Base-by-base conservation (phyloP, 192 early-diverging fungal species). In the Coemansia sp. region DNA sequence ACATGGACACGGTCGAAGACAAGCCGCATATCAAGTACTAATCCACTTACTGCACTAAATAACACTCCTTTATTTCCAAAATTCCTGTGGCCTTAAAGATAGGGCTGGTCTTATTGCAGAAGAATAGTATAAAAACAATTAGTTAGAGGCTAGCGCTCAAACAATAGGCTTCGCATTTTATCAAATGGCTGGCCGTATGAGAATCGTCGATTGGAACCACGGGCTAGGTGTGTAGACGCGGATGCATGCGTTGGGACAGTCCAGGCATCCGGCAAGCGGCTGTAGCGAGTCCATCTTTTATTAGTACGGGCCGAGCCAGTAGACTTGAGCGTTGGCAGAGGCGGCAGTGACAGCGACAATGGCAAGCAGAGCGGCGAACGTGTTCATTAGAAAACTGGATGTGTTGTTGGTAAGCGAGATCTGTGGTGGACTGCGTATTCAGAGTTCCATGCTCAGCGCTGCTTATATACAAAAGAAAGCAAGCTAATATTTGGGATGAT, bases 21-120 rank as follows among this genome's bases (percentile, higher is more conserved):
- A 60, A 75, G 46, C 66, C 59, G 17, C 53, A 34, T 10, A 65
- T 70, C 53, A 67, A 55, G 30, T 64, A 75, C 28, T 75, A 55
- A 38, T 17, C 14, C 42, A 9, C 11, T 23, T 2, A 20, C 19
- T 44, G 5, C n/a, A 36, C 11, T 3, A 36, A 36, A 36, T 9
- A 11, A 15, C 2, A 26, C 25, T 44, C 6, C 22, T n/a, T n/a
- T n/a, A n/a, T n/a, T n/a, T n/a, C n/a, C n/a, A n/a, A n/a, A n/a
- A 38, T 44, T 8, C 25, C 7, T 44, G 8, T 0, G 5, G n/a
- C 12, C 9, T 44, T 14, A 23, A 44, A 14, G 8, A 26, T 23
- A 44, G 38, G n/a, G n/a, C n/a, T n/a, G n/a, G n/a, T n/a, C n/a
- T 39, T 44, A 14, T 15, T 15, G 15, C 9, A 9, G 41, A 20